Percentiles rank a stretch among this genome's conserved stretches.
These are phyloP conservation scores for Suillus cothurnatus DNA, from an alignment of 768 basidiomycete genomes.

Conservation along the genomic window DNA sequence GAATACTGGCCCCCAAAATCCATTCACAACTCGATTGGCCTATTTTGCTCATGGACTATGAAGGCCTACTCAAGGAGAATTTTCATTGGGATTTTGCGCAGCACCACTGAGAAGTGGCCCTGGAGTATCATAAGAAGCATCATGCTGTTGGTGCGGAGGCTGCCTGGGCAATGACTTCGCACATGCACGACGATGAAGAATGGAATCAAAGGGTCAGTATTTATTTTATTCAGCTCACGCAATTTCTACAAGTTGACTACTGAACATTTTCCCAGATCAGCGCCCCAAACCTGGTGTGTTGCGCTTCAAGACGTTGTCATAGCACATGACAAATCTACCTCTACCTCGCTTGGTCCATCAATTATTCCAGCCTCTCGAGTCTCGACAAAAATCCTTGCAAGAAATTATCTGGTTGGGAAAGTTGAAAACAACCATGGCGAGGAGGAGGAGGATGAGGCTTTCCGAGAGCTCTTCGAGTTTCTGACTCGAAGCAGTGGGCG, in stretches of 20 bases:
- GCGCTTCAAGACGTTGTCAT: slow-evolving; percentile 64
- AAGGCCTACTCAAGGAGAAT: slow-evolving; percentile 49
- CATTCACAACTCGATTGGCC: slow-evolving; percentile 65
- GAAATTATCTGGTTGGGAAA: slow-evolving; percentile 57
- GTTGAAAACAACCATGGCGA: slow-evolving; percentile 50
- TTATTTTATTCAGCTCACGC: slow-evolving; percentile 8
- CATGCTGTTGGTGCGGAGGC: slow-evolving; percentile 57
- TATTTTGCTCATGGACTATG: slow-evolving; percentile 57
- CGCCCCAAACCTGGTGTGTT: slow-evolving; percentile 57
- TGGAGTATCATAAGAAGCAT: slow-evolving; percentile 71
- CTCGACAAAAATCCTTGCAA: slow-evolving; percentile 50
- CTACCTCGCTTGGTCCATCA: slow-evolving; percentile 44
- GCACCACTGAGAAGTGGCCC: slow-evolving; percentile 74
- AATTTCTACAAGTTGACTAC: slow-evolving; percentile 2
- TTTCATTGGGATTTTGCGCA: slow-evolving; percentile 62
- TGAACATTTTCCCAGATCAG: slow-evolving; percentile 47
- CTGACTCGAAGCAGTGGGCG: slow-evolving; percentile 52
- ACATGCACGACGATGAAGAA: slow-evolving; percentile 45
- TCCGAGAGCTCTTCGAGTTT: slow-evolving; percentile 54
- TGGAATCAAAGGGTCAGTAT: slow-evolving; percentile 46
- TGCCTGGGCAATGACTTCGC: slow-evolving; percentile 50
- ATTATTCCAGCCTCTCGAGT: slow-evolving; percentile 46
- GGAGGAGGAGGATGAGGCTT: slow-evolving; percentile 46
- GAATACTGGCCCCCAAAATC: slow-evolving; percentile 84
- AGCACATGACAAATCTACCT: slow-evolving; percentile 46